A percentile compares a stretch with the other conserved stretches of the same genome.
Evolutionary conservation across 78 protist species (phyloP).

Genomic region (Cavenderia fasciculata): DNA sequence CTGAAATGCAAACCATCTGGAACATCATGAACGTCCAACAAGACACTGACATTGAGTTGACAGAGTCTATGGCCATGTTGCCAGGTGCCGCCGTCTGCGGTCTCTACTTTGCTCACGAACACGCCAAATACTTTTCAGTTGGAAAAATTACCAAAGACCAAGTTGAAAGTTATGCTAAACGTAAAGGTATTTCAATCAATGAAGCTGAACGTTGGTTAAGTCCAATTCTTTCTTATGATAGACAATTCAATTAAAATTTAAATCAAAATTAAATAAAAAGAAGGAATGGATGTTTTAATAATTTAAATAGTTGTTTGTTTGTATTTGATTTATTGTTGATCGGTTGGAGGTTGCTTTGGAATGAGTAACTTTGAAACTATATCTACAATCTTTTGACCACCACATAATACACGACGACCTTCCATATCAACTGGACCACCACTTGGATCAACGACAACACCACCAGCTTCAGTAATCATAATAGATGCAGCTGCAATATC

Average conservation of each 20-base stretch:
- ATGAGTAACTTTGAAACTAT: slow-evolving; percentile 39
- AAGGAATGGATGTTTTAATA: too few relatives aligned
- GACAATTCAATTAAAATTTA: too few relatives aligned
- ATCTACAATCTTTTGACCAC: slow-evolving; percentile 26
- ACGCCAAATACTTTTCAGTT: slow-evolving; percentile 97
- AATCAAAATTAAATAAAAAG: too few relatives aligned
- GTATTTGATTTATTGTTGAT: too few relatives aligned
- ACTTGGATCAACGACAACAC: slow-evolving; percentile 65
- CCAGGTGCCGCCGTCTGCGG: slow-evolving; percentile 98
- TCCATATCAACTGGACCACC: slow-evolving; percentile 55
- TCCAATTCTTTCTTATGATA: slow-evolving; percentile 91
- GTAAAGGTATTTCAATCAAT: slow-evolving; percentile 85
- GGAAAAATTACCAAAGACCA: slow-evolving; percentile 97
- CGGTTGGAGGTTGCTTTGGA: slow-evolving; percentile 6
- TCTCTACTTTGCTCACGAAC: slow-evolving; percentile 91
- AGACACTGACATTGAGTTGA: slow-evolving; percentile 72
- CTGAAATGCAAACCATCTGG: slow-evolving; percentile 96
- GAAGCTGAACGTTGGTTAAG: slow-evolving; percentile 92
- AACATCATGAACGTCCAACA: slow-evolving; percentile 65
- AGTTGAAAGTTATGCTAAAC: slow-evolving; percentile 92
- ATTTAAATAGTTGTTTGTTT: too few relatives aligned
- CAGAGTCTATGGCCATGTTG: slow-evolving; percentile 97
- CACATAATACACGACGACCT: slow-evolving; percentile 52
- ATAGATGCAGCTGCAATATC: slow-evolving; percentile 89
- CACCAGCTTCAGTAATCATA: slow-evolving; percentile 91